Percentiles rank a stretch among this genome's conserved stretches.
phyloP scores from a whole-genome alignment of 345 rosid species.

The Balakata baccata region DNA sequence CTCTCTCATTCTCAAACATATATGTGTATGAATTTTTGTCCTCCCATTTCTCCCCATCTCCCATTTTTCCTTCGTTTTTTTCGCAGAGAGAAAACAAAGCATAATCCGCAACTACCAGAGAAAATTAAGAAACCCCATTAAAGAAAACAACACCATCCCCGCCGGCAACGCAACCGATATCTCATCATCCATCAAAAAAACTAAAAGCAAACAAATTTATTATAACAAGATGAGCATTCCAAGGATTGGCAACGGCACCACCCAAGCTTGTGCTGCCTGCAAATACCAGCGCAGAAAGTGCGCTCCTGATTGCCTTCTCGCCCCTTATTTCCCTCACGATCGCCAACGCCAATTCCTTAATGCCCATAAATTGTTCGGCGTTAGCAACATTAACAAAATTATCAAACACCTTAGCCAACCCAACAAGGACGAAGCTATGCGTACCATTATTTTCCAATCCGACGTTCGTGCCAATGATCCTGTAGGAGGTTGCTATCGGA shows the following conservation, averaged over 20 bases:
- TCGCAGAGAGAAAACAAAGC: slow-evolving; percentile 9
- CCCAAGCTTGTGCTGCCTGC: slow-evolving; percentile 84
- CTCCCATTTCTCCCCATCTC: slow-evolving; percentile 26
- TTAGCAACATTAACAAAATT: slow-evolving; percentile 83
- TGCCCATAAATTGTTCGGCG: slow-evolving; percentile 91
- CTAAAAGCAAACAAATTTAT: not conserved
- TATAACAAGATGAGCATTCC: slow-evolving; percentile 19
- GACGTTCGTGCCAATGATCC: slow-evolving; percentile 88
- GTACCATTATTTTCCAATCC: slow-evolving; percentile 76
- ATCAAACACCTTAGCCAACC: slow-evolving; percentile 57
- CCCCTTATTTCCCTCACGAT: slow-evolving; percentile 91
- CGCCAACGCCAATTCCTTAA: slow-evolving; percentile 83
- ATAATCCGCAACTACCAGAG: slow-evolving; percentile 16
- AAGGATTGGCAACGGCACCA: slow-evolving; percentile 22
- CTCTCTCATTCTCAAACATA: not conserved
- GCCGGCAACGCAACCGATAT: slow-evolving; percentile 27
- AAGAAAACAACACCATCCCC: slow-evolving; percentile 8
- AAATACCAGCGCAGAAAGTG: slow-evolving; percentile 94
- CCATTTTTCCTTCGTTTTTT: slow-evolving; percentile 16
- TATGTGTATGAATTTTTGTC: slow-evolving; percentile 9
- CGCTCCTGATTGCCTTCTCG: slow-evolving; percentile 86
- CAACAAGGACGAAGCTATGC: slow-evolving; percentile 81
- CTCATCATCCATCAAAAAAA: slow-evolving; percentile 11
- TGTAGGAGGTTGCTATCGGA: slow-evolving; percentile 69
- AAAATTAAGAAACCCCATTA: not conserved